These are phyloP conservation scores for Calophaca sinica DNA, from an alignment of 306 rosid genomes.

Conservation along the genomic window DNA sequence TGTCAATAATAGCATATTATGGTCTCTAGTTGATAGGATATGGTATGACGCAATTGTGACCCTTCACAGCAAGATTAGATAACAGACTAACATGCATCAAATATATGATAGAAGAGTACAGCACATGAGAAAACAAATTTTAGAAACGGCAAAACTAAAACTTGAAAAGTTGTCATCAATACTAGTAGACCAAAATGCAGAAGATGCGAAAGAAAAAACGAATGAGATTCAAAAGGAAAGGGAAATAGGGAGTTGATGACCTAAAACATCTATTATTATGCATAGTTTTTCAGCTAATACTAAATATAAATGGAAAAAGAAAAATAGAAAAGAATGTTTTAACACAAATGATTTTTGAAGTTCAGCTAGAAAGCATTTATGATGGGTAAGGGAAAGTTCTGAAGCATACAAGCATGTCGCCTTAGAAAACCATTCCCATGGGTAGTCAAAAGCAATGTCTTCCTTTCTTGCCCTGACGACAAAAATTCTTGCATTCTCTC, in stretches of 20 bases:
- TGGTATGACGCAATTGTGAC: no score
- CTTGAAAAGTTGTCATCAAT: no score
- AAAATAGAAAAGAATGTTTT: neutral
- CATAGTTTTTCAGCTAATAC: neutral
- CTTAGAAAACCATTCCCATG: slow-evolving; percentile 64
- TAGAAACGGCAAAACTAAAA: no score
- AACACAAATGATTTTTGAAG: slow-evolving; percentile 16
- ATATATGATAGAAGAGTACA: no score
- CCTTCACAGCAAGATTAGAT: no score
- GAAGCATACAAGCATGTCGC: slow-evolving; percentile 67
- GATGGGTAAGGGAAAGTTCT: slow-evolving; percentile 34
- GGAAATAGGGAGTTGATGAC: neutral
- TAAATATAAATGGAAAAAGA: slow-evolving; percentile 3
- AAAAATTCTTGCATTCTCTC: slow-evolving; percentile 91
- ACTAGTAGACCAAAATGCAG: no score
- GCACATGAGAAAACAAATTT: no score
- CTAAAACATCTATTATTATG: neutral
- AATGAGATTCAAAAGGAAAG: no score
- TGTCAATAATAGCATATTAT: neutral
- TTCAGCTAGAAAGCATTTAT: slow-evolving; percentile 40
- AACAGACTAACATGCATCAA: no score
- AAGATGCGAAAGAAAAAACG: no score
- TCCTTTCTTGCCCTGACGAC: slow-evolving; percentile 76
- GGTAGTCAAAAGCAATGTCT: slow-evolving; percentile 51
- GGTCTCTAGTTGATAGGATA: no score